A percentile compares a stretch with the other conserved stretches of the same genome.
Evolutionary conservation across 345 rosid species (phyloP).

Genomic region (Durio zibethinus): DNA sequence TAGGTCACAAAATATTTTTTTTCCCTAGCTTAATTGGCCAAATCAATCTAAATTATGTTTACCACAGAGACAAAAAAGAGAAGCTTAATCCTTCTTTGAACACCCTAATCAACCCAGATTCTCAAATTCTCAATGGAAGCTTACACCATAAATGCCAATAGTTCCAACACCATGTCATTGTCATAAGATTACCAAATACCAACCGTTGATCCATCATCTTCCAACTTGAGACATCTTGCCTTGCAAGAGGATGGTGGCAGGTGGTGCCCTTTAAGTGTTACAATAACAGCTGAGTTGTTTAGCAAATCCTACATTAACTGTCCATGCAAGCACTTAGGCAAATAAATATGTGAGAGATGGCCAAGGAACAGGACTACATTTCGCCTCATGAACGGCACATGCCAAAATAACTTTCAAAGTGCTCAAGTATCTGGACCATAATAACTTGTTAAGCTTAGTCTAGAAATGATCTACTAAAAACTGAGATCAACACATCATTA

Average conservation of each 20-base stretch:
- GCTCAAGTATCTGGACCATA: background rate
- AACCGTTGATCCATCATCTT: background rate
- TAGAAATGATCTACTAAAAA: background rate
- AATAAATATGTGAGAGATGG: background rate
- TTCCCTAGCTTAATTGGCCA: background rate
- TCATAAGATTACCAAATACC: background rate
- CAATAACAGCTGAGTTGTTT: background rate
- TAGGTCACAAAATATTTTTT: background rate
- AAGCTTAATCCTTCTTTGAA: background rate
- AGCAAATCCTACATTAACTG: background rate
- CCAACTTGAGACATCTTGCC: background rate
- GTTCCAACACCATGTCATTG: background rate
- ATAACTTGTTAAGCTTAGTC: background rate
- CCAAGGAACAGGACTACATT: background rate
- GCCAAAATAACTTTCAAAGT: background rate
- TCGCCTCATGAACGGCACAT: background rate
- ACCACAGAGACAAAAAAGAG: background rate
- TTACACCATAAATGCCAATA: background rate
- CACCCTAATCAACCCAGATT: background rate
- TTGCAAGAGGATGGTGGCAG: background rate
- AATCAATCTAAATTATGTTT: constrained; percentile 3
- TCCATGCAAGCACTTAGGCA: background rate
- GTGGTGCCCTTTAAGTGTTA: background rate
- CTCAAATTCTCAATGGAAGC: background rate
- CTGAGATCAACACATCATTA: background rate